Percentiles rank a stretch among this genome's conserved stretches.
Conservation (phyloP, 2,329 filamentous ascomycete species). For the Clarireedia monteithiana region DNA sequence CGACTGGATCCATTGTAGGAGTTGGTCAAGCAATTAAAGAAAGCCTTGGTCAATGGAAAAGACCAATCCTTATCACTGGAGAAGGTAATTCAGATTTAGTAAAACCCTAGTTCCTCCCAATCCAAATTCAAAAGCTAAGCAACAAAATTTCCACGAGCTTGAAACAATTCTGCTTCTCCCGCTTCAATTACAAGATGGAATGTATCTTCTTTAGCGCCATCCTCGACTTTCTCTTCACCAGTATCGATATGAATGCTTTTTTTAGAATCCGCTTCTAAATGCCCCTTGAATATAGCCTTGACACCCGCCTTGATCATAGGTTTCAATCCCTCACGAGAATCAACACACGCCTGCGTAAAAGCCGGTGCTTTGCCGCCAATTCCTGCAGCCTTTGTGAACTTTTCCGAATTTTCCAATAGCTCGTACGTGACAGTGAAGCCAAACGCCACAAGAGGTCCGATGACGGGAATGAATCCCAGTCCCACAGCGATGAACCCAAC, state of each 20-base stretch:
- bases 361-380: neutral
- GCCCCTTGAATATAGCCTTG: neutral
- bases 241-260: neutral
- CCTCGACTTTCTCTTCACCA: neutral
- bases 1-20: constrained; percentile 48
- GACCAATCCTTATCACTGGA: no score
- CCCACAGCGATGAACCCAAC: neutral
- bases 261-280: neutral
- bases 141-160: neutral
- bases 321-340: neutral
- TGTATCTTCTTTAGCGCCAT: neutral
- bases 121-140: neutral
- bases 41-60: no score
- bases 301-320: neutral
- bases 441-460: neutral
- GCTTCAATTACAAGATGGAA: neutral
- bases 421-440: neutral
- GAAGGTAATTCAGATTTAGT: neutral
- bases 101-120: neutral
- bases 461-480: neutral
- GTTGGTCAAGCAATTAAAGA: no score
- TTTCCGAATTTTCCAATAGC: neutral
- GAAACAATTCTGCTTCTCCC: neutral
- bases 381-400: neutral
- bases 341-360: neutral